These are phyloP conservation scores for Ilex aquifolium DNA, from an alignment of 257 asterid species.

Conservation along the genomic window DNA sequence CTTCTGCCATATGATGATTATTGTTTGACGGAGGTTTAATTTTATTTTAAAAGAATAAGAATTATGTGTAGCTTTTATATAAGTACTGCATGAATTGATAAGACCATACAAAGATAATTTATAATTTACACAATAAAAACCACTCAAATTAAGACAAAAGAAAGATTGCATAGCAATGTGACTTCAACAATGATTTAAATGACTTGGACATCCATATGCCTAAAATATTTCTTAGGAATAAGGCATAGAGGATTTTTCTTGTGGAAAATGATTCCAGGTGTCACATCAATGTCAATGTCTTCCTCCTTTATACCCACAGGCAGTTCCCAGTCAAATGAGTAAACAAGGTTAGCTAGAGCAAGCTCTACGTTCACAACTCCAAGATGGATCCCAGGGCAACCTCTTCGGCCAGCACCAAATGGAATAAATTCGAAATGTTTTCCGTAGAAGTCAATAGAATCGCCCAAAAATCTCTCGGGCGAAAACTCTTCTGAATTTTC, in stretches of 20 bases:
- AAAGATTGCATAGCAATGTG: too few relatives aligned
- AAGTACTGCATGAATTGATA: too few relatives aligned
- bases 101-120: too few relatives aligned
- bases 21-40: too few relatives aligned
- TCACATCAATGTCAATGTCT: not conserved
- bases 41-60: too few relatives aligned
- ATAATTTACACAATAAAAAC: too few relatives aligned
- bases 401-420: not conserved
- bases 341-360: not conserved
- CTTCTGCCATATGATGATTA: too few relatives aligned
- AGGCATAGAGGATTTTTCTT: not conserved
- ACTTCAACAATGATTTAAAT: too few relatives aligned
- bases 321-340: not conserved
- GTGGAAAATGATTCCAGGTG: not conserved
- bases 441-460: not conserved
- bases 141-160: too few relatives aligned
- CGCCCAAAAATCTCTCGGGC: not conserved
- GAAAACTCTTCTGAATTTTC: not conserved
- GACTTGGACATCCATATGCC: too few relatives aligned
- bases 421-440: not conserved
- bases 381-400: not conserved
- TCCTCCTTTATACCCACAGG: not conserved
- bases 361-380: not conserved
- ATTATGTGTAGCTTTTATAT: too few relatives aligned
- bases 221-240: not conserved